Percentiles rank a stretch among this genome's conserved stretches.
Conservation (phyloP, 1,139 yeast species). For the Suhomyces taliae region DNA sequence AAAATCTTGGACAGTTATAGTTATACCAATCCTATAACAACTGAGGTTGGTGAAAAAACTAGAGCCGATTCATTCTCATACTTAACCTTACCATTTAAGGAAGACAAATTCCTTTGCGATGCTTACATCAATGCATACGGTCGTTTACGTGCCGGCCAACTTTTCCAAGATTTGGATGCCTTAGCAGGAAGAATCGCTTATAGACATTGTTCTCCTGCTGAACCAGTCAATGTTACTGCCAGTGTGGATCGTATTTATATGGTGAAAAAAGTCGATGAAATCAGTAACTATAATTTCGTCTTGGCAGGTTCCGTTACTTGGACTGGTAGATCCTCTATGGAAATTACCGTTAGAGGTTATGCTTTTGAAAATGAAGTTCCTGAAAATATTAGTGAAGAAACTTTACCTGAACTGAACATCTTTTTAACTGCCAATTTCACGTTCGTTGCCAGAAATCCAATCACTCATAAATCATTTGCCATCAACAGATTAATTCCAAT, state of each 20-base stretch:
- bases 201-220: constrained; percentile 85
- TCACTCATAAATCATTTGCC: constrained; percentile 82
- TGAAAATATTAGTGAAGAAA: constrained; percentile 44
- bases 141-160: constrained; percentile 83
- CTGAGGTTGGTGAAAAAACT: constrained; percentile 69
- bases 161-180: constrained; percentile 89
- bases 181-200: constrained; percentile 87
- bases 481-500: constrained; percentile 77
- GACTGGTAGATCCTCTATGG: constrained; percentile 96
- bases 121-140: constrained; percentile 88
- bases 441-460: constrained; percentile 91
- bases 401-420: constrained; percentile 44
- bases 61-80: constrained; percentile 75
- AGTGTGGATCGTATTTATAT: constrained; percentile 89
- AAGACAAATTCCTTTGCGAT: constrained; percentile 80
- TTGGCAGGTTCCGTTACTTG: constrained; percentile 88
- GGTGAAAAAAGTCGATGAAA: constrained; percentile 81
- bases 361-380: constrained; percentile 59
- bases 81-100: constrained; percentile 76
- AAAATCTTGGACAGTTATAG: constrained; percentile 67
- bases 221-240: constrained; percentile 91
- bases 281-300: constrained; percentile 71
- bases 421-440: constrained; percentile 89
- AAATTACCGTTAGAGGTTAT: constrained; percentile 85
- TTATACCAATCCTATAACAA: constrained; percentile 71